Base-by-base conservation (phyloP, 2,329 filamentous ascomycete genomes). In the Penicillium sp. region DNA sequence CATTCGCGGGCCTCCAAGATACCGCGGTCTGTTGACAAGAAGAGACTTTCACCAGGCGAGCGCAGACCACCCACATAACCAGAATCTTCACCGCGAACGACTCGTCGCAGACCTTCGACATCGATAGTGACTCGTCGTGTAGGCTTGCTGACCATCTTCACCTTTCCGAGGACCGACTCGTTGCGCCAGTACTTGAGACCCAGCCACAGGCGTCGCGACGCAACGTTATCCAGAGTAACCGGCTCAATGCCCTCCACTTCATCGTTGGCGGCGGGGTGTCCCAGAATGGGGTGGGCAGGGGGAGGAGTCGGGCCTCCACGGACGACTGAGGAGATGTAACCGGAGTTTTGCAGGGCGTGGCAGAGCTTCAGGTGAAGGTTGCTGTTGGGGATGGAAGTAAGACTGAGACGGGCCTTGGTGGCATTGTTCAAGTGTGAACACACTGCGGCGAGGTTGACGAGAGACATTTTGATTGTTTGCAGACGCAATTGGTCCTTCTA, bases 391-490 rank as follows among this genome's bases (percentile, higher is more conserved):
- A 96, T 83, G 7, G 91, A 95, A 28, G 92, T 96, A 47, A 96
- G 81, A 63, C 88, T 90, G 0, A 97, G 85, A 1, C 88, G 87
- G n/a, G 90, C 91, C 67, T 87, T 87, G 52, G 89, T 89, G 63
- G 90, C 90, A 80, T 97, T 97, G 74, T 94, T 90, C 53, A 97
- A 82, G 79, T 96, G 92, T 63, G 91, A 92, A 82, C 90, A 95
- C 77, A 92, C 86, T 79, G 93, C 80, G 66, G 86, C 83, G 61
- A 96, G 83, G 75, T 88, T 85, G 70, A 84, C 80, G 76, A 96
- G 83, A 67, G 87, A 90, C 87, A 91, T 90, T 44, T 67, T 77
- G 63, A 43, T 53, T 52, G 18, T 42, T 51, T 33, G 24, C 48
- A 47, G 48, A 39, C 49, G 49, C 37, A 54, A 65, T 59, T 55